Conservation (phyloP, 1,139 yeast species). For the Wickerhamomyces sp. region DNA sequence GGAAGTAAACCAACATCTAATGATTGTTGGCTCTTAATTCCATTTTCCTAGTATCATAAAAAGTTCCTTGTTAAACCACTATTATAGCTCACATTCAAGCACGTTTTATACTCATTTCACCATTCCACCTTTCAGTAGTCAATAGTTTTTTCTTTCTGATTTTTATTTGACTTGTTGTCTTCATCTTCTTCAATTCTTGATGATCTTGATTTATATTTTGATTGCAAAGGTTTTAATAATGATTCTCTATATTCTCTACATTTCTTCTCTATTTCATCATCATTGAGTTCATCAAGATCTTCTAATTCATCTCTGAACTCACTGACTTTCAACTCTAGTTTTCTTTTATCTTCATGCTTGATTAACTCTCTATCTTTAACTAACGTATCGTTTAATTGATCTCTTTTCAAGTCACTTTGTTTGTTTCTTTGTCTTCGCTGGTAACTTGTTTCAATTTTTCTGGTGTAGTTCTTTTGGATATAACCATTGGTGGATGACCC, state of each 20-base stretch:
- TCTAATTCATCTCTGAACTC: constrained; percentile 22
- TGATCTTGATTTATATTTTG: constrained; percentile 13
- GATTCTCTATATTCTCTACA: constrained; percentile 14
- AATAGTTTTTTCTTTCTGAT: neutral
- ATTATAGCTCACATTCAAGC: too few species aligned
- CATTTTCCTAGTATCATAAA: too few species aligned
- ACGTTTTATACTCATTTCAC: neutral
- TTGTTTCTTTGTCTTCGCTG: constrained; percentile 17
- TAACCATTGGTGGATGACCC: constrained; percentile 25
- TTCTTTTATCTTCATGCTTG: constrained; percentile 17
- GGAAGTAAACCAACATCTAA: too few species aligned
- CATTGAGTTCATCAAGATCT: constrained; percentile 17
- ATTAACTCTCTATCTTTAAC: constrained; percentile 16
- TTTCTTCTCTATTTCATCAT: constrained; percentile 17
- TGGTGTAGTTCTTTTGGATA: constrained; percentile 21
- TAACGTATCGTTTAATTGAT: constrained; percentile 2
- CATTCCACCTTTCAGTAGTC: neutral
- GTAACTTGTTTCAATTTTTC: constrained; percentile 13
- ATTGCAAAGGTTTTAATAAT: constrained; percentile 7
- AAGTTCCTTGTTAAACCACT: too few species aligned
- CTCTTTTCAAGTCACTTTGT: constrained; percentile 9
- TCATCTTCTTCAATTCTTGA: constrained; percentile 6
- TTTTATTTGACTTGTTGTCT: neutral
- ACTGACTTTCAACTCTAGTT: constrained; percentile 19
- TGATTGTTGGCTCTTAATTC: too few species aligned